Evolutionary conservation across 177 flowering plant species (phyloP).

Genomic region (Vitis hybrid): DNA sequence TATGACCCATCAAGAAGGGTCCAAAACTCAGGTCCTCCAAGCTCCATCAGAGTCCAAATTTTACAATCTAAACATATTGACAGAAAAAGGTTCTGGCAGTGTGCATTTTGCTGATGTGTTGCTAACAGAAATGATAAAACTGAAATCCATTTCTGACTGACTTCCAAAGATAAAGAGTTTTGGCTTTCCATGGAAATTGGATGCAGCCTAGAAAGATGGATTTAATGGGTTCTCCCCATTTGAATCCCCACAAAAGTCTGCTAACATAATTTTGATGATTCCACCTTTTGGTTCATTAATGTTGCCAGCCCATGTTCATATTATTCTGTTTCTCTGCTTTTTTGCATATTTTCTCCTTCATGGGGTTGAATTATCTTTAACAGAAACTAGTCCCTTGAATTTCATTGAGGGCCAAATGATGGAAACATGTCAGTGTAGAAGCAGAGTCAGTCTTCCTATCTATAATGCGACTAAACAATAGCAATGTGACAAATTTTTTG

Average conservation of each 20-base stretch:
- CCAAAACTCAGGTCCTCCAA: not conserved
- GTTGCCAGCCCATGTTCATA: not conserved
- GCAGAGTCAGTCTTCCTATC: not conserved
- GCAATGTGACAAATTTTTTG: not conserved
- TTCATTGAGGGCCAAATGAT: conserved; percentile 2
- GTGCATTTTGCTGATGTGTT: not conserved
- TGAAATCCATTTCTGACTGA: conserved; percentile 1
- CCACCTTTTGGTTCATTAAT: conserved; percentile 19
- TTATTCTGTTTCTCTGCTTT: not conserved
- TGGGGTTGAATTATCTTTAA: not conserved
- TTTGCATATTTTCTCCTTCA: no score
- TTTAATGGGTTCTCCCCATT: not conserved
- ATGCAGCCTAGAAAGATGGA: not conserved
- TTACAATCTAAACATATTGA: not conserved
- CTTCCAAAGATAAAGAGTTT: not conserved
- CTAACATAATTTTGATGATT: conserved; percentile 11
- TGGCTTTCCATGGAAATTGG: conserved; percentile 1
- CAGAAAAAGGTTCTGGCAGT: not conserved
- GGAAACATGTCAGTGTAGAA: conserved; percentile 1
- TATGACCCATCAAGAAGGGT: not conserved
- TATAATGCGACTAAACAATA: not conserved
- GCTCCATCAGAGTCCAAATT: not conserved
- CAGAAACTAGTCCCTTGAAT: not conserved
- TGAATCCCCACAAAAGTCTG: conserved; percentile 8
- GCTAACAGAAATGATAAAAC: not conserved